Conservation (phyloP, 2,329 filamentous ascomycete species). For the Fusarium denticulatum region DNA sequence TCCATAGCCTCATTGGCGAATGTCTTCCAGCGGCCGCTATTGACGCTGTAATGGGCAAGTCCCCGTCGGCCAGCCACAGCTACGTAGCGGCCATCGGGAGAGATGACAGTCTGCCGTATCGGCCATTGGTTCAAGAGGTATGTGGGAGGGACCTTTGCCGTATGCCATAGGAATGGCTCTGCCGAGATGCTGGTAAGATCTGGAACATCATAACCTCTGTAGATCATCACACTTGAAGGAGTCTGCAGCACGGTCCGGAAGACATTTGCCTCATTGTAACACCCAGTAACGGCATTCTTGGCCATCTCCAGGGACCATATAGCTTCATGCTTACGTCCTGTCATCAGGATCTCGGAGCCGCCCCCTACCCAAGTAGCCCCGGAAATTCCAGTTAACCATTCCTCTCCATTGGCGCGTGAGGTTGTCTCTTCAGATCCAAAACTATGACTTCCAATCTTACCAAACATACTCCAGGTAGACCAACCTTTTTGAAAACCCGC, state of each 20-base stretch:
- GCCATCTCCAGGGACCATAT: constrained; percentile 93
- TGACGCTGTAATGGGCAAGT: constrained; percentile 93
- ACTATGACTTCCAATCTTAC: constrained; percentile 86
- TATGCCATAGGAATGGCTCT: constrained; percentile 95
- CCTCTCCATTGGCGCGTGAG: constrained; percentile 75
- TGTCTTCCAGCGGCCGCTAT: constrained; percentile 94
- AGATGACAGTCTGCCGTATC: constrained; percentile 86
- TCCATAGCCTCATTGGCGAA: constrained; percentile 85
- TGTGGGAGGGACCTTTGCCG: constrained; percentile 81
- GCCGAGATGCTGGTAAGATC: constrained; percentile 92
- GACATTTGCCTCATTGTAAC: constrained; percentile 90
- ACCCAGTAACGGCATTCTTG: constrained; percentile 90
- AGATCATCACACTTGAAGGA: constrained; percentile 87
- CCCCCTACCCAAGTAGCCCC: constrained; percentile 88
- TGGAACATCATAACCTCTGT: constrained; percentile 90
- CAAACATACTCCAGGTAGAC: constrained; percentile 98
- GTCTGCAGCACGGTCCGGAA: constrained; percentile 90
- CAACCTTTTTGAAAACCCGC: constrained; percentile 92
- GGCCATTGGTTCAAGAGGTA: constrained; percentile 96
- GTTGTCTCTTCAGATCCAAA: constrained; percentile 76
- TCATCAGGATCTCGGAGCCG: constrained; percentile 84
- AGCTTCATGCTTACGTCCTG: constrained; percentile 75
- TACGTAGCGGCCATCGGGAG: constrained; percentile 90
- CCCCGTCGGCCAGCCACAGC: constrained; percentile 95
- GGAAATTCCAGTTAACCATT: constrained; percentile 82